Percentiles rank a stretch among this genome's conserved stretches.
Conservation (phyloP, 192 early-diverging fungal genomes). For the Glomus cerebriforme region DNA sequence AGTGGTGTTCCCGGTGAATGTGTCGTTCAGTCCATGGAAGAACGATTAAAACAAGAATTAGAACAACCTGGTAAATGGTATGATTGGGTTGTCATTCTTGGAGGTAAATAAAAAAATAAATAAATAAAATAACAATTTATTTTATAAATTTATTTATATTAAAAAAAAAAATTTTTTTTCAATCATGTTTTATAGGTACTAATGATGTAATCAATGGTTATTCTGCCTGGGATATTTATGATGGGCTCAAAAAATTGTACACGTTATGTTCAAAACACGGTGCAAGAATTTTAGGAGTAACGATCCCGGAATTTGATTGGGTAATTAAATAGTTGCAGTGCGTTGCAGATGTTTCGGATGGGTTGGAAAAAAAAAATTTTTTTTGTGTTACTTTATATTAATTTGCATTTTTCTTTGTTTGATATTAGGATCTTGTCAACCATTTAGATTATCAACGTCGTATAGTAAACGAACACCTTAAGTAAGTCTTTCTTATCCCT, state of each 20-base stretch:
- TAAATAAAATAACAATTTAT: no score
- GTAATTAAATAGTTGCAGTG: neutral
- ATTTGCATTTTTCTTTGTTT: neutral
- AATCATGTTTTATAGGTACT: neutral
- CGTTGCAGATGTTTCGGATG: neutral
- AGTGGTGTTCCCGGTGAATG: constrained; percentile 33
- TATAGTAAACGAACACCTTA: constrained; percentile 29
- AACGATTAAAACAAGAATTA: constrained; percentile 29
- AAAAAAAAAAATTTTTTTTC: neutral
- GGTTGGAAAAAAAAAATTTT: neutral
- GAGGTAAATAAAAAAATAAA: constrained; percentile 4
- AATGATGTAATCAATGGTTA: constrained; percentile 32
- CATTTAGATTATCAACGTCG: constrained; percentile 29
- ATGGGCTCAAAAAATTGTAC: constrained; percentile 26
- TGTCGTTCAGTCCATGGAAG: constrained; percentile 25
- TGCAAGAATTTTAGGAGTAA: constrained; percentile 26
- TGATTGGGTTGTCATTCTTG: constrained; percentile 30
- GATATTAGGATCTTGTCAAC: constrained; percentile 7
- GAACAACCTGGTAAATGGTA: constrained; percentile 36
- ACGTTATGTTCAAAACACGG: constrained; percentile 27
- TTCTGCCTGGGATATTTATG: constrained; percentile 31
- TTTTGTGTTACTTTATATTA: neutral
- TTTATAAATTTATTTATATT: neutral
- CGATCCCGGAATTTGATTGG: constrained; percentile 29
- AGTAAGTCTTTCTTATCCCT: constrained; percentile 10